These are phyloP conservation scores for Chlorencoelia australis DNA, from an alignment of 2,329 filamentous ascomycete species.

Conservation along the genomic window DNA sequence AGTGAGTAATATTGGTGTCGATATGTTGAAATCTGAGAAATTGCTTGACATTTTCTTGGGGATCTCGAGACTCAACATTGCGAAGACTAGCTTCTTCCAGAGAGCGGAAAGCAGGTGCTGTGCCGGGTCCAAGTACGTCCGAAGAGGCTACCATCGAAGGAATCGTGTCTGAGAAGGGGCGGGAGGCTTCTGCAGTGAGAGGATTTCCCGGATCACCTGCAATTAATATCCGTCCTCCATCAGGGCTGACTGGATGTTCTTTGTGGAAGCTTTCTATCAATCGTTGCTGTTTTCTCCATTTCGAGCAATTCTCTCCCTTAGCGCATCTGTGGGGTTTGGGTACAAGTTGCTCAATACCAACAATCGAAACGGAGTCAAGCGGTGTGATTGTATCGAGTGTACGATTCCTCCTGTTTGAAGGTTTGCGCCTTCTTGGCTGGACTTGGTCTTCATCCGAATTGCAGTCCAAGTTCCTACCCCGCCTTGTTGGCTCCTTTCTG, in stretches of 20 bases:
- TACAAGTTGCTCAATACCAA: conserved; percentile 81
- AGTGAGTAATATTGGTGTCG: conserved; percentile 30
- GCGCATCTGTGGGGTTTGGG: conserved; percentile 76
- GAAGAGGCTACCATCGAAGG: conserved; percentile 86
- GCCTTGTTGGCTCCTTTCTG: conserved; percentile 14
- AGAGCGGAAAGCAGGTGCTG: conserved; percentile 52
- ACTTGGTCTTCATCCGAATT: conserved; percentile 19
- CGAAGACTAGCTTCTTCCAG: conserved; percentile 67
- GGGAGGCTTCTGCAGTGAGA: conserved; percentile 47
- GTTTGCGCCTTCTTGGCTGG: conserved; percentile 16
- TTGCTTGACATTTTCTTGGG: conserved; percentile 86
- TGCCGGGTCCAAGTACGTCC: conserved; percentile 69
- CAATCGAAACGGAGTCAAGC: conserved; percentile 78
- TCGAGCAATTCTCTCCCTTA: conserved; percentile 78
- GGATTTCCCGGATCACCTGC: conserved; percentile 73
- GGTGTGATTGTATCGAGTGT: conserved; percentile 58
- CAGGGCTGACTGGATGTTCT: conserved; percentile 56
- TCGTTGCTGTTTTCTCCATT: conserved; percentile 71
- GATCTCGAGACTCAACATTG: conserved; percentile 61
- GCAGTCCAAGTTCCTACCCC: conserved; percentile 13
- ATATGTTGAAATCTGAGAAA: conserved; percentile 79
- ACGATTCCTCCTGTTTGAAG: conserved; percentile 18
- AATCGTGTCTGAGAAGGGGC: conserved; percentile 64
- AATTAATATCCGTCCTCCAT: conserved; percentile 62
- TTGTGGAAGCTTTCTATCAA: conserved; percentile 65